phyloP scores from a whole-genome alignment of 1,284 basidiomycete species.

The Amylostereum areolatum region DNA sequence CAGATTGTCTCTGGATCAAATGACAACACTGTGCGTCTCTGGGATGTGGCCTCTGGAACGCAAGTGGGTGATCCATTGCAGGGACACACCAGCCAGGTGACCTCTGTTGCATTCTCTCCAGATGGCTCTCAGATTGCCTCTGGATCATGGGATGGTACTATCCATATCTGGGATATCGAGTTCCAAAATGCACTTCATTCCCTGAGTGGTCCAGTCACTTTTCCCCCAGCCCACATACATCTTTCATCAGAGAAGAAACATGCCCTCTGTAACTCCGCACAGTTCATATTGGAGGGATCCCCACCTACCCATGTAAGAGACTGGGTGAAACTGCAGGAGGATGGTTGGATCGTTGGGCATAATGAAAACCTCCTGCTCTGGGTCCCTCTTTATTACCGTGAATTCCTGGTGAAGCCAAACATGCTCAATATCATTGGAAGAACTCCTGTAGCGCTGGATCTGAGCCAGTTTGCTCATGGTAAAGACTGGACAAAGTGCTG shows the following conservation, averaged over 20 bases:
- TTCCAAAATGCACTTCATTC: too few species aligned
- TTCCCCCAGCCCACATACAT: too few species aligned
- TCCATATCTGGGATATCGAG: slow-evolving; percentile 1
- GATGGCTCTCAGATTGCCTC: background rate
- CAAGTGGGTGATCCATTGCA: background rate
- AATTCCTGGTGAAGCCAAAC: background rate
- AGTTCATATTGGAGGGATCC: too few species aligned
- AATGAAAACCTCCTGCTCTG: slow-evolving; percentile 1
- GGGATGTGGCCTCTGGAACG: background rate
- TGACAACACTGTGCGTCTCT: background rate
- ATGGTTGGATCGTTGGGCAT: background rate
- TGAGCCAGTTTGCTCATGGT: background rate
- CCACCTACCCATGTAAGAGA: too few species aligned
- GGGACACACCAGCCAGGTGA: background rate
- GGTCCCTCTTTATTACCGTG: background rate
- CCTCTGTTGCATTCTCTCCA: background rate
- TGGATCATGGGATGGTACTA: background rate
- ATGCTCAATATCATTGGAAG: background rate
- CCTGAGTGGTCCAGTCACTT: too few species aligned
- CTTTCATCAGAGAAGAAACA: too few species aligned
- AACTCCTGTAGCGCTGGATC: background rate
- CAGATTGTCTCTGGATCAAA: too few species aligned
- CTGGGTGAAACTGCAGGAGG: background rate
- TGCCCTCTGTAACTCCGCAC: too few species aligned
- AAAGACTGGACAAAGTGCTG: too few species aligned